These are phyloP conservation scores for Salix brachista DNA, from an alignment of 345 rosid genomes.

Conservation along the genomic window DNA sequence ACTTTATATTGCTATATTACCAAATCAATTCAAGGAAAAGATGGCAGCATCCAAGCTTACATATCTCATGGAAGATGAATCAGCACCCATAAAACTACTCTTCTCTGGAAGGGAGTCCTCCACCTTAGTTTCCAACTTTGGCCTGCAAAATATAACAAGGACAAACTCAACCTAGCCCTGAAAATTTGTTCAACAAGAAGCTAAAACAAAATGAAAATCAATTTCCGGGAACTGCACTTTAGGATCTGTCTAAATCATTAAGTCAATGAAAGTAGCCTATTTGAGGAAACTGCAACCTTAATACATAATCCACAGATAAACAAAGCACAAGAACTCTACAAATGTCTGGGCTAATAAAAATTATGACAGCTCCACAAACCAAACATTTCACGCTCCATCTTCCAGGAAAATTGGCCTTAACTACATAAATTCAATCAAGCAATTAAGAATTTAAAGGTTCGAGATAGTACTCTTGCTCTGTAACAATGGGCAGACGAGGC, in stretches of 20 bases:
- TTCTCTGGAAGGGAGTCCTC: constrained; percentile 50
- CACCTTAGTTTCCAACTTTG: constrained; percentile 47
- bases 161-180: constrained; percentile 23
- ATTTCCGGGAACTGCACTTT: not conserved
- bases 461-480: constrained; percentile 76
- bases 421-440: constrained; percentile 16
- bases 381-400: constrained; percentile 1
- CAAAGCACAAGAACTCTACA: not conserved
- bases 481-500: constrained; percentile 92
- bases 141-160: constrained; percentile 50
- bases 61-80: constrained; percentile 49
- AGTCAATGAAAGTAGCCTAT: not conserved
- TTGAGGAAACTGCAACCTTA: not conserved
- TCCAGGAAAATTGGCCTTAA: constrained; percentile 3
- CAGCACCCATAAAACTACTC: constrained; percentile 43
- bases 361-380: not conserved
- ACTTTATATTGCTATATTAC: not conserved
- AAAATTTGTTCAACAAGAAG: constrained; percentile 4
- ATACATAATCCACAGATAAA: not conserved
- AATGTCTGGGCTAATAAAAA: not conserved
- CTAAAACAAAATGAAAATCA: not conserved
- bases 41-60: constrained; percentile 39
- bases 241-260: not conserved
- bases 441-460: constrained; percentile 37
- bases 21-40: not conserved